phyloP scores from a whole-genome alignment of 73 alveolate genomes.

The Effrenium voratum region DNA sequence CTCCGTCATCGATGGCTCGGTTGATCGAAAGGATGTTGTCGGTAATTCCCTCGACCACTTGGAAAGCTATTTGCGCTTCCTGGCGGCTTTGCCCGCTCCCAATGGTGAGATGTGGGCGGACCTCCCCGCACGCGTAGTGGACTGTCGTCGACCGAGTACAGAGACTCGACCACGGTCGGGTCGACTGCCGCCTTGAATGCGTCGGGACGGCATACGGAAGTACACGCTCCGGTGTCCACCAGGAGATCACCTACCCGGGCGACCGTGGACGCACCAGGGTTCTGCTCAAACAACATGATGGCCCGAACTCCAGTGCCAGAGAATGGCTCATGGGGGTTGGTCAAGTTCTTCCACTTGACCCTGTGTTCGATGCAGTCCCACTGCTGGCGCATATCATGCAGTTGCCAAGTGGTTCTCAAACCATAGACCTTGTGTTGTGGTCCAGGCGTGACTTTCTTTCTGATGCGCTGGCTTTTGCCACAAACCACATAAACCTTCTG shows the following conservation, averaged over 20 bases:
- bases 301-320: neutral
- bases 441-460: neutral
- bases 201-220: neutral
- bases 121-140: neutral
- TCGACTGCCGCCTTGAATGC: neutral
- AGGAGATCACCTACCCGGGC: neutral
- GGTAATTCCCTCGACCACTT: neutral
- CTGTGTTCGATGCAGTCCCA: neutral
- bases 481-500: neutral
- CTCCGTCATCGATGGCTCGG: neutral
- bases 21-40: neutral
- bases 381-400: neutral
- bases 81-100: neutral
- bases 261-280: no score
- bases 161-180: neutral
- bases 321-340: neutral
- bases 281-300: no score
- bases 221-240: neutral
- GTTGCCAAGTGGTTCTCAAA: neutral
- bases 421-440: neutral
- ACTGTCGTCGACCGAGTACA: slow-evolving; percentile 1
- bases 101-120: neutral
- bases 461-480: neutral
- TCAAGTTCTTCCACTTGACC: neutral
- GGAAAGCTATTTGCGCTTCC: neutral